Evolutionary conservation across 2,329 filamentous ascomycete genomes (phyloP), one percentile per base, ranked within the genome.

Genomic region (Sordariomycetes sp.): DNA sequence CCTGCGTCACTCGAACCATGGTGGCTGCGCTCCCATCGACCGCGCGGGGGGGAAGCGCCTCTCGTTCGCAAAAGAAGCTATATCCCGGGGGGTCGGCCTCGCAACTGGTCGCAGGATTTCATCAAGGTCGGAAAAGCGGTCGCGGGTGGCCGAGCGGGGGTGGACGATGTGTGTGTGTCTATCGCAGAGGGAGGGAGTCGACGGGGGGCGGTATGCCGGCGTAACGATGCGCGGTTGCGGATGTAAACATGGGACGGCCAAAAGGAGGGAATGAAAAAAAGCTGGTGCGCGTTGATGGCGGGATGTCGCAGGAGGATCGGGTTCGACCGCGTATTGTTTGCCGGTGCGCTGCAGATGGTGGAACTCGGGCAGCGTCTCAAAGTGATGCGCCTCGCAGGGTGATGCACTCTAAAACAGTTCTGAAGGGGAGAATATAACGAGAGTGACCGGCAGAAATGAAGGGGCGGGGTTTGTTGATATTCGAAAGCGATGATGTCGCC

Each of bases 1-100:
- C 85, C 63, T 86, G 83, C 65, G 82, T 86, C 70, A 92, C 81
- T 74, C 86, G 83, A 76, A 92, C 89, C 90, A 96, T 96, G 74
- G 73, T 78, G 69, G 69, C 68, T 62, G 64, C 60, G 62, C 62
- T 58, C 42, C 52, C 39, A 53, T 52, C 48, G 45, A 53, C 22
- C 34, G 34, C 22, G n/a, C n/a, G n/a, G n/a, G n/a, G n/a, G 34
- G 32, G 17, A 35, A 20, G 28, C 22, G 17, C 13, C 55, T 36
- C 20, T 36, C 51, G 53, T 55, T 45, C 57, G 55, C 53, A 55
- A 50, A 57, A 55, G 48, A 52, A 32, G 35, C 24, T 56, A 24
- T 34, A 53, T 50, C 51, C 28, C 57, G 50, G 28, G 34, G 22
- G 56, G 57, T 25, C 24, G 59, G 59, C 53, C 48, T 52, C 48